Evolutionary conservation across 225 moss, liverwort and hornwort genomes (phyloP).

Genomic region (Lunularia cruciata): DNA sequence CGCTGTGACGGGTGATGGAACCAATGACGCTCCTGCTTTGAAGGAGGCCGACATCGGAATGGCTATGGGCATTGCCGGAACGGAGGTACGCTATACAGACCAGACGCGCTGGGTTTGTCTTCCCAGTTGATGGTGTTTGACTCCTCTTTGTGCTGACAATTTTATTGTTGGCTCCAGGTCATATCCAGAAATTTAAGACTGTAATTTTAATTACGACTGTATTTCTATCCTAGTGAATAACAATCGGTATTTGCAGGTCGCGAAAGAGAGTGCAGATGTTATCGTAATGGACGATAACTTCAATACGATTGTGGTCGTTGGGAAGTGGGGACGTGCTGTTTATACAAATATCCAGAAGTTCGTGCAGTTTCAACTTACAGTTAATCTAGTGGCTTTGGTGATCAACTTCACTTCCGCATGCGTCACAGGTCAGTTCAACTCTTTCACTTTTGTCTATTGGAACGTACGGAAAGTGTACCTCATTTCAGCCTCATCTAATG

Average conservation of each 20-base stretch:
- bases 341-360: conserved; percentile 93
- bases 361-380: conserved; percentile 95
- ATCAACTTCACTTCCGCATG: conserved; percentile 94
- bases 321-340: conserved; percentile 99
- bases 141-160: no score
- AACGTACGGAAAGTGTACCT: no score
- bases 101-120: no score
- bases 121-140: no score
- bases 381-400: conserved; percentile 79
- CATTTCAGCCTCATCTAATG: no score
- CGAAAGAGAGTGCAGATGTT: conserved; percentile 95
- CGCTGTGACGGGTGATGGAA: conserved; percentile 96
- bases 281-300: conserved; percentile 90
- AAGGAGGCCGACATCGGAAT: conserved; percentile 92
- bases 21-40: conserved; percentile 97
- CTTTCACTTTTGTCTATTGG: neutral
- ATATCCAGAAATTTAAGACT: neutral
- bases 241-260: conserved; percentile 54
- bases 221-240: neutral
- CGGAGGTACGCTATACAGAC: conserved; percentile 92
- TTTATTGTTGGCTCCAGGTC: neutral
- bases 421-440: conserved; percentile 68
- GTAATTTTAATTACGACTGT: neutral
- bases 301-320: conserved; percentile 78
- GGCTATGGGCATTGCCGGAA: conserved; percentile 98